phyloP scores from a whole-genome alignment of 2,329 filamentous ascomycete species.

The Curvularia verruculosa region DNA sequence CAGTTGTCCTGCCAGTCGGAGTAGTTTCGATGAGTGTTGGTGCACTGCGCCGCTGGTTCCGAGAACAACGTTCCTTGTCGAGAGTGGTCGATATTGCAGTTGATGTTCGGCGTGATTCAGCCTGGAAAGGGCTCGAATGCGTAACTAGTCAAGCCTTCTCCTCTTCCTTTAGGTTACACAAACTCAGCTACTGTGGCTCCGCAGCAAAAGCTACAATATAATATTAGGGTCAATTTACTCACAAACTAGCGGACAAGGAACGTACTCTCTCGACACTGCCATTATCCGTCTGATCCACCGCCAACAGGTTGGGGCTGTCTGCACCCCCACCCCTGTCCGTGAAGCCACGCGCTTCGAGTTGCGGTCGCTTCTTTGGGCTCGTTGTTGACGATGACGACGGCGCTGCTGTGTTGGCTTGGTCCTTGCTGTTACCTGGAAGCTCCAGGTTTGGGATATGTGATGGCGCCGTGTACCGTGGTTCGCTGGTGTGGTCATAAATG shows the following conservation, averaged over 20 bases:
- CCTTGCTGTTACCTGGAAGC: constrained; percentile 10
- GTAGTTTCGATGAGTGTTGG: not conserved
- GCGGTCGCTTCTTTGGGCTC: constrained; percentile 53
- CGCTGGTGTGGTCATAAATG: constrained; percentile 70
- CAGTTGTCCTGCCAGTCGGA: not conserved
- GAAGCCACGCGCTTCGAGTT: constrained; percentile 67
- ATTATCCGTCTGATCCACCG: constrained; percentile 68
- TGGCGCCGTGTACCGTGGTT: constrained; percentile 14
- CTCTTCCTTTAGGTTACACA: constrained; percentile 23
- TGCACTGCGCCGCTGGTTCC: not conserved
- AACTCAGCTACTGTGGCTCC: constrained; percentile 57
- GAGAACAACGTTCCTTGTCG: not conserved
- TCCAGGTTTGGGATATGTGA: constrained; percentile 12
- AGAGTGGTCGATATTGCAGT: not conserved
- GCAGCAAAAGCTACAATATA: constrained; percentile 50
- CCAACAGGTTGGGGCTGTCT: constrained; percentile 68
- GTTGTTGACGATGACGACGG: constrained; percentile 8
- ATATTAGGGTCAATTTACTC: constrained; percentile 23
- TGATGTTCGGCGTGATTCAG: not conserved
- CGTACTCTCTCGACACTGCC: constrained; percentile 61
- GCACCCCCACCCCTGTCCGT: constrained; percentile 70
- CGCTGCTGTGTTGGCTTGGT: constrained; percentile 3
- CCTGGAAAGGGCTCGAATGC: constrained; percentile 1
- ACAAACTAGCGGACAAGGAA: constrained; percentile 32
- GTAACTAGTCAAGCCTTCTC: constrained; percentile 24